Evolutionary conservation across 2,329 filamentous ascomycete species (phyloP), one percentile per base, ranked within the genome.

Genomic region (Herpomyces periplanetae): DNA sequence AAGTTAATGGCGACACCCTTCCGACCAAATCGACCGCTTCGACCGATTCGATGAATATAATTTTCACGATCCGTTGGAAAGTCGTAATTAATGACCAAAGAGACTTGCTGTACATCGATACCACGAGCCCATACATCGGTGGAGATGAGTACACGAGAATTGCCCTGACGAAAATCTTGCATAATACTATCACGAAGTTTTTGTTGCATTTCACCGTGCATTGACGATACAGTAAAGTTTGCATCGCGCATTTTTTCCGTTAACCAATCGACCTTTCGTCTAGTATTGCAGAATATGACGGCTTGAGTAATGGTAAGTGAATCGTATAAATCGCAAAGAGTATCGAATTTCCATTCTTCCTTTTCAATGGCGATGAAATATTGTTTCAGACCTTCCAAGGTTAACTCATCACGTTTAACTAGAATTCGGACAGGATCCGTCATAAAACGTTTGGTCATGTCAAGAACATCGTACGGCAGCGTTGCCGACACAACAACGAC

Each of bases 401-500:
- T 96, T 47, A 96, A 45, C 39, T 96, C 80, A 41, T 91, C 80
- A 60, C 73, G 73, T 57, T 91, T 88, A 38, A 91, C 75, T 11
- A 91, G 52, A 34, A 91, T 85, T 28, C 75, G 64, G 17, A 88
- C 75, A 1, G 75, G 75, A 32, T 91, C 75, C 11, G 69, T 87
- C 80, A 96, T 96, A 51, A 96, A 96, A 42, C 91, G 91, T 29
- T 75, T 91, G 13, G 80, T 96, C 65, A 96, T 87, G 40, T 91
- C 75, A 20, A 96, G 55, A 9, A 96, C 80, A 35, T 96, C 80
- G 47, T 91, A 84, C 17, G 80, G 80, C 13, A 96, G 59, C 3
- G 80, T 96, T 27, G 80, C 80, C 20, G 69, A 87, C 29, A 96
- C 69, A 11, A 96, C 69, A 2, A 91, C 80, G n/a, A 91, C 80